Conservation (phyloP, 805 yeast species). For the Lipomyces anomalus region DNA sequence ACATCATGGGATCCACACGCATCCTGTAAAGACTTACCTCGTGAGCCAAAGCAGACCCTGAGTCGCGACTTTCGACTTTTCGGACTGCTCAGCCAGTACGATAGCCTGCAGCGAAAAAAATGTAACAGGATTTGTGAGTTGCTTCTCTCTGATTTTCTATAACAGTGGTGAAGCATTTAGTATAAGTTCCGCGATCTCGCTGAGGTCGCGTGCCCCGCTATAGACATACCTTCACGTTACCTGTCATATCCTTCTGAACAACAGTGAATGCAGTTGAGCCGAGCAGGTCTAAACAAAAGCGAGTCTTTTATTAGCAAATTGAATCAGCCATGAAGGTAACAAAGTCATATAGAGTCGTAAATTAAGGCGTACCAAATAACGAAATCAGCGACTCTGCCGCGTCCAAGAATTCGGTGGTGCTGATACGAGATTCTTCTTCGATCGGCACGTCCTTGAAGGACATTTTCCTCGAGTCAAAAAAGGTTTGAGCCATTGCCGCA, state of each 20-base stretch:
- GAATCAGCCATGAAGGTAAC: too few relatives aligned
- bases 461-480: conserved; percentile 70
- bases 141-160: conserved; percentile 58
- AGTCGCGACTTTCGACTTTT: conserved; percentile 67
- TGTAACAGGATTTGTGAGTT: conserved; percentile 57
- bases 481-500: too few relatives aligned
- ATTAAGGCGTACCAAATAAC: conserved; percentile 57
- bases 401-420: conserved; percentile 70
- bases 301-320: too few relatives aligned
- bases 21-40: conserved; percentile 25
- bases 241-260: conserved; percentile 83
- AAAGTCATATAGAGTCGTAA: too few relatives aligned
- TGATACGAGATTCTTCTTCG: conserved; percentile 51
- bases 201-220: neutral
- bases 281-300: conserved; percentile 48
- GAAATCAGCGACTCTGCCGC: conserved; percentile 81
- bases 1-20: neutral
- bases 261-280: conserved; percentile 81
- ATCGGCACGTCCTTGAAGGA: conserved; percentile 73
- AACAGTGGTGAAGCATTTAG: neutral
- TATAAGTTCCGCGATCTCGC: too few relatives aligned
- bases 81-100: conserved; percentile 63
- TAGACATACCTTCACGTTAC: conserved; percentile 54
- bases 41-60: conserved; percentile 86
- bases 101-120: conserved; percentile 71